Evolutionary conservation across 495 filamentous ascomycete genomes (phyloP), one percentile per base, ranked within the genome.

Genomic region (Oidiodendron maius): DNA sequence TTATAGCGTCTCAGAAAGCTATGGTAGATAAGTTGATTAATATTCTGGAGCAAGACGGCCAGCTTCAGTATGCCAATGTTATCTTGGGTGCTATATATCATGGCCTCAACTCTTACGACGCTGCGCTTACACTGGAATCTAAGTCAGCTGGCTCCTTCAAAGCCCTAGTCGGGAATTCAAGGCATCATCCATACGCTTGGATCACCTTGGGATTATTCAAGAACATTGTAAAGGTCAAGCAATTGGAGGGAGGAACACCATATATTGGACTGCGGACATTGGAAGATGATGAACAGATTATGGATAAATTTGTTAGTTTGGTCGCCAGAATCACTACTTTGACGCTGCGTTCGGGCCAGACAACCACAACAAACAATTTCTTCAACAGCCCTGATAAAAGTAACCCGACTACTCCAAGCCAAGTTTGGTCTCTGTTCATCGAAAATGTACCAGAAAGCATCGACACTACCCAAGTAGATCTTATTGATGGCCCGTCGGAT

Each of bases 61-160:
- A 58, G 17, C 4, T 44, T 3, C 16, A 34, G 11, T 58, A 51
- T 37, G 38, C 44, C 5, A 47, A 48, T 13, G 23, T 22, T 4
- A 49, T 58, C 18, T 17, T 54, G 12, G 51, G 30, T 13, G 37
- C 51, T 1, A 39, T 53, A 1, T 50, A 38, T 21, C 15, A 22
- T 4, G 46, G 41, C n/a, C 37, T 58, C 6, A 16, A 43, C 13
- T 4, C 32, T 0, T 58, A 53, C 21, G 55, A 58, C 26, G 10
- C 35, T 17, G 23, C 18, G 10, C 32, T 53, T 8, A 17, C 23
- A 21, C 11, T 15, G 16, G 25, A 44, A 16, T 10, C 6, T 13
- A 30, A 30, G 25, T n/a, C 41, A 3, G 23, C 6, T 26, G 11
- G 30, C 10, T 12, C 17, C 6, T 3, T 13, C 6, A 9, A 16